These are phyloP conservation scores for Penicillium sp. DNA, from an alignment of 2,329 filamentous ascomycete genomes.

Conservation along the genomic window DNA sequence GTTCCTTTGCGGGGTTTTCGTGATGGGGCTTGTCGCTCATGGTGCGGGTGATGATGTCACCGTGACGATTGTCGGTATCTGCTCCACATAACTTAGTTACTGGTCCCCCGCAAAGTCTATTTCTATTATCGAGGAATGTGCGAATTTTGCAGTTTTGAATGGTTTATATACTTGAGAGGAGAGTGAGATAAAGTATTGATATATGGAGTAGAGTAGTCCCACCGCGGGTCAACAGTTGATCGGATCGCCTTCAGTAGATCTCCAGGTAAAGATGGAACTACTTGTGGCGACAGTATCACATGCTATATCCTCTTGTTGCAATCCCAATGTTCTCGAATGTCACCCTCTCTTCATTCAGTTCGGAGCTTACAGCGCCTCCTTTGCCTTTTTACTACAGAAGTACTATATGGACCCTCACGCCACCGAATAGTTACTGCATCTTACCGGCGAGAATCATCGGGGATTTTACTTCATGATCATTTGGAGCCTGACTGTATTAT, in stretches of 20 bases:
- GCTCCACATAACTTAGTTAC: background rate
- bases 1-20: background rate
- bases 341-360: background rate
- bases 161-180: background rate
- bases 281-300: background rate
- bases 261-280: background rate
- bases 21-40: background rate
- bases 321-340: background rate
- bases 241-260: background rate
- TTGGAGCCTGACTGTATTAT: too few species aligned
- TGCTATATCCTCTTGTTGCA: background rate
- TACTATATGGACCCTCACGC: too few species aligned
- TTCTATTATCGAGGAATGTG: background rate
- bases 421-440: too few species aligned
- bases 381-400: too few species aligned
- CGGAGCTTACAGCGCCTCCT: too few species aligned
- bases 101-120: constrained; percentile 5
- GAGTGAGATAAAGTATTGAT: background rate
- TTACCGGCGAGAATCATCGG: too few species aligned
- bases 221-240: background rate
- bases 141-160: background rate
- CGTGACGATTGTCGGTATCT: background rate
- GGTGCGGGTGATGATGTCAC: constrained; percentile 22
- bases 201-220: background rate
- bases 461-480: too few species aligned